These are phyloP conservation scores for Mycena epipterygia DNA, from an alignment of 768 basidiomycete species.

Conservation along the genomic window DNA sequence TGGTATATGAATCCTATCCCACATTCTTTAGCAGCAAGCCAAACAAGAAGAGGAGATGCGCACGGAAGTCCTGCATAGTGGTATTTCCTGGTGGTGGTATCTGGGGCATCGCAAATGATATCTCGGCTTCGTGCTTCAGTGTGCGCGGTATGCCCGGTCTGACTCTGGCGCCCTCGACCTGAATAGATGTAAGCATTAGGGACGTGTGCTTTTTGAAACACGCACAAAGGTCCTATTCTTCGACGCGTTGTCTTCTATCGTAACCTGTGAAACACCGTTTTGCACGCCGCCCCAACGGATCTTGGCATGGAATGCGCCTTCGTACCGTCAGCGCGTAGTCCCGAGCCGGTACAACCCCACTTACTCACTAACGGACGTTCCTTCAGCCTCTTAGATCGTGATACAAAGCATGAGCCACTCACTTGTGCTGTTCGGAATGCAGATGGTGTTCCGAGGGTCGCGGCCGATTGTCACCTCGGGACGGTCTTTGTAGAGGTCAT, in stretches of 20 bases:
- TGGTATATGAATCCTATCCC: slow-evolving; percentile 85
- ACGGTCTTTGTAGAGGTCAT: slow-evolving; percentile 73
- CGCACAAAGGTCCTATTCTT: slow-evolving; percentile 82
- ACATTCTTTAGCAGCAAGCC: not conserved
- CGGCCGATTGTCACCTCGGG: slow-evolving; percentile 70
- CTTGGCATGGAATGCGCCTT: slow-evolving; percentile 69
- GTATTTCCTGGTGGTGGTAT: slow-evolving; percentile 54
- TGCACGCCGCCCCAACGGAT: slow-evolving; percentile 72
- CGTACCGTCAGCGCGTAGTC: slow-evolving; percentile 17
- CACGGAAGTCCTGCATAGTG: slow-evolving; percentile 79
- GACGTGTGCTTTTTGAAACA: not conserved
- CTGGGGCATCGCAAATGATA: slow-evolving; percentile 79
- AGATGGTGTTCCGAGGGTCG: slow-evolving; percentile 63
- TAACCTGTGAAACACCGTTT: slow-evolving; percentile 54
- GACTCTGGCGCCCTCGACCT: slow-evolving; percentile 79
- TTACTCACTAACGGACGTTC: slow-evolving; percentile 78
- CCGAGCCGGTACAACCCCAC: slow-evolving; percentile 41
- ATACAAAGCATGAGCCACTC: slow-evolving; percentile 6
- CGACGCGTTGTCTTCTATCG: slow-evolving; percentile 67
- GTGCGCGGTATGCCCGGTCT: slow-evolving; percentile 65
- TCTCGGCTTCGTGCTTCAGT: slow-evolving; percentile 83
- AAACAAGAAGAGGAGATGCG: slow-evolving; percentile 43
- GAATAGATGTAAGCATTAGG: not conserved
- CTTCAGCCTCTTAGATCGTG: not conserved
- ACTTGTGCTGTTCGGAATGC: slow-evolving; percentile 44